phyloP scores from a whole-genome alignment of 345 rosid species.

The Tarenaya hassleriana region DNA sequence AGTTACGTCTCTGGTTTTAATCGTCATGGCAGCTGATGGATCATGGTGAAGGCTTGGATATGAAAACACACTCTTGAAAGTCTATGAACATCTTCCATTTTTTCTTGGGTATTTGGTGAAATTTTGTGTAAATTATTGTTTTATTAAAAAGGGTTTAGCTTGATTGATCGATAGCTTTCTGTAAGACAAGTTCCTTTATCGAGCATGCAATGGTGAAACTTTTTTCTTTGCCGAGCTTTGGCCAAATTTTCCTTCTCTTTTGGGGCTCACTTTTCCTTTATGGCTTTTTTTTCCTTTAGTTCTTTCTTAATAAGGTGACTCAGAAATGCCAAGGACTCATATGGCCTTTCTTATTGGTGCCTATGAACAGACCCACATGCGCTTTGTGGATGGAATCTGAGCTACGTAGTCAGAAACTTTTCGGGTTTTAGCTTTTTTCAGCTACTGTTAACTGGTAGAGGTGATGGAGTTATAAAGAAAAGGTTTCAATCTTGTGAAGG shows the following conservation, averaged over 20 bases:
- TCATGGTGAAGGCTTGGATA: too few relatives aligned
- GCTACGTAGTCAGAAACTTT: too few relatives aligned
- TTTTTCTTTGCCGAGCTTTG: constrained; percentile 24
- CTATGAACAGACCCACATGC: neutral
- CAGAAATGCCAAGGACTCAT: neutral
- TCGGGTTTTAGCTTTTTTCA: too few relatives aligned
- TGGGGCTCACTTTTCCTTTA: constrained; percentile 8
- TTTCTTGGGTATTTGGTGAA: too few relatives aligned
- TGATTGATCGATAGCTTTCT: constrained; percentile 13
- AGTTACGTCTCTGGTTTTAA: too few relatives aligned
- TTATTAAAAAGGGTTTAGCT: neutral
- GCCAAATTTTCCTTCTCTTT: constrained; percentile 26
- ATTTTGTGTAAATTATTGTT: too few relatives aligned
- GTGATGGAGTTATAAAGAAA: too few relatives aligned
- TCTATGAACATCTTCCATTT: constrained; percentile 1
- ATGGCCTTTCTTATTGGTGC: constrained; percentile 3
- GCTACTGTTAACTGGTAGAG: too few relatives aligned
- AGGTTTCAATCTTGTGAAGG: neutral
- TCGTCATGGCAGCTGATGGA: too few relatives aligned
- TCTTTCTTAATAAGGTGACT: too few relatives aligned
- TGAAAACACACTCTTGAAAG: neutral
- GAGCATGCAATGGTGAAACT: neutral
- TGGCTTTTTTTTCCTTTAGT: constrained; percentile 20
- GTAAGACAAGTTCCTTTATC: neutral
- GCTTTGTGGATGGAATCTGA: too few relatives aligned